Evolutionary conservation across 768 basidiomycete genomes (phyloP).

Genomic region (Auriscalpium vulgare): DNA sequence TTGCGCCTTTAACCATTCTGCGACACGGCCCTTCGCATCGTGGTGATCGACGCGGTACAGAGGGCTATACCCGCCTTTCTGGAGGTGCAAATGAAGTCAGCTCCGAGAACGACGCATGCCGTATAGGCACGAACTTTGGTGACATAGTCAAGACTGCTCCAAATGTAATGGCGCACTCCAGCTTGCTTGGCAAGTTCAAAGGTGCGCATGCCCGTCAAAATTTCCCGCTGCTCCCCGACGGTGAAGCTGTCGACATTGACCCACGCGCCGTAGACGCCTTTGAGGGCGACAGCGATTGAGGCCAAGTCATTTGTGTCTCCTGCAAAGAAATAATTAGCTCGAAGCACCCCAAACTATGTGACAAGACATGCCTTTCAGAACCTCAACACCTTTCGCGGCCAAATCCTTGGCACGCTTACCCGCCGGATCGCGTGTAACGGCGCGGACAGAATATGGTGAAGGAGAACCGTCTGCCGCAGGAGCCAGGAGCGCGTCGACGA

Average conservation of each 20-base stretch:
- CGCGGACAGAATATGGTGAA: conserved; percentile 33
- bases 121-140: conserved; percentile 23
- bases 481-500: conserved; percentile 28
- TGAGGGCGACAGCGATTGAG: neutral
- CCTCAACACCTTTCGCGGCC: conserved; percentile 27
- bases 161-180: conserved; percentile 29
- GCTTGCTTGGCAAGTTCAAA: conserved; percentile 31
- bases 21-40: conserved; percentile 31
- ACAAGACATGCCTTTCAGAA: conserved; percentile 25
- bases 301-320: conserved; percentile 3
- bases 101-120: no score
- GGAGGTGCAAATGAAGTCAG: conserved; percentile 7
- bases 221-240: conserved; percentile 32
- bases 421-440: conserved; percentile 28
- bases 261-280: conserved; percentile 26
- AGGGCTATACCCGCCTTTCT: conserved; percentile 13
- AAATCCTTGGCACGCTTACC: conserved; percentile 27
- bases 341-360: neutral
- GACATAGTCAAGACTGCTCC: conserved; percentile 32
- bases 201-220: conserved; percentile 31
- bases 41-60: conserved; percentile 29
- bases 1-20: conserved; percentile 28
- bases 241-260: conserved; percentile 29
- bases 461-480: conserved; percentile 26
- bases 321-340: neutral